Conservation (phyloP, 75 land plant species). For the Sequoia sempervirens region DNA sequence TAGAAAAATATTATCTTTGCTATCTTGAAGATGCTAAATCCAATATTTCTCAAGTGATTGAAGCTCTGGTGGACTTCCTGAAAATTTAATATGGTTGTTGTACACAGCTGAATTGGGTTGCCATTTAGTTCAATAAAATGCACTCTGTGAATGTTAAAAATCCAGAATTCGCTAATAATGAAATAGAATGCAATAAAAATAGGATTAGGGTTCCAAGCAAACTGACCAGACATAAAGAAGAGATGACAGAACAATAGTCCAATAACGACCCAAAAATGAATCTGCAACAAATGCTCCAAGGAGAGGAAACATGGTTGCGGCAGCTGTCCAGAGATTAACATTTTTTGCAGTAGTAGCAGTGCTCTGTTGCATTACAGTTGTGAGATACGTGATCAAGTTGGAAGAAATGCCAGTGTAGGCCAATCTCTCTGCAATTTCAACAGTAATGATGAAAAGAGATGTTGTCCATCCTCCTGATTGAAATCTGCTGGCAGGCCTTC, state of each 20-base stretch:
- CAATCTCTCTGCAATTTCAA: slow-evolving; percentile 23
- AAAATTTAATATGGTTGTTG: too few species aligned
- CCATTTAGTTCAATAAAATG: too few species aligned
- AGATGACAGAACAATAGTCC: slow-evolving; percentile 20
- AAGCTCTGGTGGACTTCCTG: too few species aligned
- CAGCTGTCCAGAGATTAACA: slow-evolving; percentile 21
- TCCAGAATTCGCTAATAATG: not conserved
- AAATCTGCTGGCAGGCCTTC: slow-evolving; percentile 20
- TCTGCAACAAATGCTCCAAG: slow-evolving; percentile 40
- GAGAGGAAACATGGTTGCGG: slow-evolving; percentile 17
- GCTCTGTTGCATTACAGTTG: slow-evolving; percentile 17
- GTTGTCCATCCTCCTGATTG: slow-evolving; percentile 6
- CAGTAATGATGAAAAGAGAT: slow-evolving; percentile 1
- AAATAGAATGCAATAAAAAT: not conserved
- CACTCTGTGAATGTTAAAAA: not conserved
- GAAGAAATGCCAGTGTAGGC: slow-evolving; percentile 22
- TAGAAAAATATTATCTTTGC: too few species aligned
- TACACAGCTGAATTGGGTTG: too few species aligned
- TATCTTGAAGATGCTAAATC: too few species aligned
- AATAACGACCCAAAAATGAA: slow-evolving; percentile 27
- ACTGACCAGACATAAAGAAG: slow-evolving; percentile 28
- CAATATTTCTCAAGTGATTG: too few species aligned
- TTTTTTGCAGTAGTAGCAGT: slow-evolving; percentile 18
- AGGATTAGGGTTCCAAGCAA: not conserved
- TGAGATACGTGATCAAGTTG: slow-evolving; percentile 29